Evolutionary conservation across 257 asterid genomes (phyloP).

Genomic region (Solanum medicagineum): DNA sequence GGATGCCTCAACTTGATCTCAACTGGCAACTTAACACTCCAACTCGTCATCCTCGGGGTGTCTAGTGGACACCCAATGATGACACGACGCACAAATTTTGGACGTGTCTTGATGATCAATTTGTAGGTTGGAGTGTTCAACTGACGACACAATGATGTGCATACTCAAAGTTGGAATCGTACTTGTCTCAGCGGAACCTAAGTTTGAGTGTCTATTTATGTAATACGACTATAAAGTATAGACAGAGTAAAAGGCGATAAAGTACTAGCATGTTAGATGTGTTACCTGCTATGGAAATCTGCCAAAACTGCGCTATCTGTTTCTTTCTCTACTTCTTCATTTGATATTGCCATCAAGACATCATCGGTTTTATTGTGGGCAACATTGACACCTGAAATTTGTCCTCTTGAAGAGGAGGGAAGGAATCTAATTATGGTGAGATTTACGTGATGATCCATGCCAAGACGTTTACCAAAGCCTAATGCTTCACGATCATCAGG

Average conservation of each 20-base stretch:
- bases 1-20: neutral
- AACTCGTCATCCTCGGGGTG: neutral
- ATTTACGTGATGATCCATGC: conserved; percentile 75
- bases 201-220: neutral
- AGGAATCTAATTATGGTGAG: conserved; percentile 80
- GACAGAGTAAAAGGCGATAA: neutral
- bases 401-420: conserved; percentile 25
- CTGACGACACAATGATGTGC: neutral
- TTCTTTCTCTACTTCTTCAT: conserved; percentile 43
- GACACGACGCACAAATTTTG: neutral
- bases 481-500: conserved; percentile 95
- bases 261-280: neutral
- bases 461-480: conserved; percentile 84
- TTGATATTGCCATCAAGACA: conserved; percentile 56
- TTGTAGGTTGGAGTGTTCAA: neutral
- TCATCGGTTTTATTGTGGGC: conserved; percentile 45
- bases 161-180: neutral
- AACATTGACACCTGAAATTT: conserved; percentile 39
- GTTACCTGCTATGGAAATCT: conserved; percentile 78
- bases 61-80: neutral
- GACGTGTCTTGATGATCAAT: neutral
- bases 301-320: conserved; percentile 49
- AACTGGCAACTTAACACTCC: neutral
- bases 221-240: neutral
- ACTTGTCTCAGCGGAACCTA: neutral